phyloP scores from a whole-genome alignment of 352 stramenopile genomes.

The Phytopythium mirpurense region DNA sequence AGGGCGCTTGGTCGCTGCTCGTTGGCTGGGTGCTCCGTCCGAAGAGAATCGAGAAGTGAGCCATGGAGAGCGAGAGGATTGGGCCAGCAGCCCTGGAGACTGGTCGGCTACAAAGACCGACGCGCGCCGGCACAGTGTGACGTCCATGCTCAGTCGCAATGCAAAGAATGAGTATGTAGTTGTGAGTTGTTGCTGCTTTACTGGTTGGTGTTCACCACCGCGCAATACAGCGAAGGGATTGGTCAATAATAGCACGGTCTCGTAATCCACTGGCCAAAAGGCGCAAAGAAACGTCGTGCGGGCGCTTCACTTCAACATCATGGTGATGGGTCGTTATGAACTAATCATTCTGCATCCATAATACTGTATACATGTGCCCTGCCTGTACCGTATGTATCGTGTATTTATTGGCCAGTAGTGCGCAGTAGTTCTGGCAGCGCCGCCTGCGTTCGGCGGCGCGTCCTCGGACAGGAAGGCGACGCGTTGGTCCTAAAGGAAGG shows the following conservation, averaged over 20 bases:
- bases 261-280: slow-evolving; percentile 4
- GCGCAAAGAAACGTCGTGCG: neutral
- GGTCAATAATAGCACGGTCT: neutral
- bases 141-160: too few species aligned
- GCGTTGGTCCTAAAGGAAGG: too few species aligned
- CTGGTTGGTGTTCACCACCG: too few species aligned
- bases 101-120: slow-evolving; percentile 7
- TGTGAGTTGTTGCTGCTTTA: too few species aligned
- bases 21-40: neutral
- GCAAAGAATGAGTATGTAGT: too few species aligned
- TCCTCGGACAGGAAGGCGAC: neutral
- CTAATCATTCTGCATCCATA: too few species aligned
- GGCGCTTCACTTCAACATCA: neutral
- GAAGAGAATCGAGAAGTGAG: neutral
- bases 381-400: too few species aligned
- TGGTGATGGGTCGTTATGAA: too few species aligned
- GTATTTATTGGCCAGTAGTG: neutral
- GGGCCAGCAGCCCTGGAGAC: too few species aligned
- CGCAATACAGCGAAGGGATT: too few species aligned
- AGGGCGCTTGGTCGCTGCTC: neutral
- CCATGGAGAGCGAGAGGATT: too few species aligned
- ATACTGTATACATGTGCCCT: too few species aligned
- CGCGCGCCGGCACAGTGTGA: slow-evolving; percentile 5
- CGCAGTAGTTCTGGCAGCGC: neutral
- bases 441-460: neutral